Evolutionary conservation across 495 filamentous ascomycete species (phyloP), one percentile per base, ranked within the genome.

Genomic region (Lepidopterella palustris): DNA sequence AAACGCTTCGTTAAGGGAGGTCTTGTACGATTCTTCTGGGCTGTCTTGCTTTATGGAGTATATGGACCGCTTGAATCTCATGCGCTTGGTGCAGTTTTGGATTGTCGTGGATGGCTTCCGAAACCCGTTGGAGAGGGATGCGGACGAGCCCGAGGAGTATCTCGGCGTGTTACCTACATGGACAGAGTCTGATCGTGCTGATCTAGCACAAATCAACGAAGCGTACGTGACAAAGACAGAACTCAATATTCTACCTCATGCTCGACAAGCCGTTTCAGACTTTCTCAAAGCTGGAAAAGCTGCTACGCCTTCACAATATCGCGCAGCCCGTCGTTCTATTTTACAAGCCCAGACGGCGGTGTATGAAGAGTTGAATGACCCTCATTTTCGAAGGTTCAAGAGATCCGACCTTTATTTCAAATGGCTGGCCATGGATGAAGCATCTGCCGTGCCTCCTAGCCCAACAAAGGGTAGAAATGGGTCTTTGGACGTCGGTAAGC

Each of bases 11-110:
- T 77, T 97, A 4, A 81, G 82, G 28, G 89, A 97, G 25, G 74
- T 97, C 21, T 79, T 99, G 57, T 87, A 91, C 61, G 88, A 93
- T 71, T 83, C 92, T 8, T 85, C 92, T 0, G 92, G 90, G 5
- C 77, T 97, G 15, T 97, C 92, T 10, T 99, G 96, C 69, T 97
- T 97, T 70, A 99, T 97, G 95, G 95, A 99, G 68, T 97, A 90
- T 70, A 97, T 97, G 95, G 95, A 99, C 71, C 87, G 92, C 26
- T 86, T 89, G 68, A 77, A 82, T 27, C 79, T 95, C 5, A 91
- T 97, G 84, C 80, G 86, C 13, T 73, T 96, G 39, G 93, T 99
- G 0, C 95, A 99, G 69, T 99, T 96, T 72, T 99, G 92, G 92
- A 86, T 99, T 45, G 92, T 97, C 23, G 95, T 97, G 15, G 93